Evolutionary conservation across 768 basidiomycete genomes (phyloP).

Genomic region (Leccinum imitatum): DNA sequence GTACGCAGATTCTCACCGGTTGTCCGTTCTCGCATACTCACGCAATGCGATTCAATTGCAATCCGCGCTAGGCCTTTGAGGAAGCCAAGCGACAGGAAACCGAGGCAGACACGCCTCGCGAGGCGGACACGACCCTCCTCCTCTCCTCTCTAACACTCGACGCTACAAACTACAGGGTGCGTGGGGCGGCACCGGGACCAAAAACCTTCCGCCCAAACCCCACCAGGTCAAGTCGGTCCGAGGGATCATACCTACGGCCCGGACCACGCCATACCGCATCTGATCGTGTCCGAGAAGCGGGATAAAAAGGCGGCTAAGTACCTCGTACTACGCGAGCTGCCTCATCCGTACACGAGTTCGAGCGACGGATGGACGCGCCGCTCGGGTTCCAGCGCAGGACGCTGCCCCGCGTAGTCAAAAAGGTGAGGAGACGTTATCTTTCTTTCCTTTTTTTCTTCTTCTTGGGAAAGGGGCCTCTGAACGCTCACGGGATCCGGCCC

Average conservation of each 20-base stretch:
- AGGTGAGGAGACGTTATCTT: constrained; percentile 28
- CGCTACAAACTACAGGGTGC: constrained; percentile 60
- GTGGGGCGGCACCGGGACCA: constrained; percentile 84
- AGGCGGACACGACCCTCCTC: constrained; percentile 45
- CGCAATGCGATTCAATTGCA: constrained; percentile 5
- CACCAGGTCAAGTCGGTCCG: constrained; percentile 78
- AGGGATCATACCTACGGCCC: constrained; percentile 80
- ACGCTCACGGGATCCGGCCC: background rate
- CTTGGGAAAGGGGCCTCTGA: too few relatives aligned
- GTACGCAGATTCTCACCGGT: constrained; percentile 41
- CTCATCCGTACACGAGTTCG: constrained; percentile 73
- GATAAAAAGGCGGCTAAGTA: constrained; percentile 95
- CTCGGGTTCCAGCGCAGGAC: too few relatives aligned
- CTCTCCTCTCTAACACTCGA: background rate
- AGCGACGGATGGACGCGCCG: too few relatives aligned
- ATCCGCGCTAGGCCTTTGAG: constrained; percentile 68
- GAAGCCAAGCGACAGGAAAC: constrained; percentile 81
- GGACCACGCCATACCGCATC: constrained; percentile 80
- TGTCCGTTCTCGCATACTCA: background rate
- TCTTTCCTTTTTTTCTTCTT: background rate
- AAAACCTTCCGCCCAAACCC: constrained; percentile 58
- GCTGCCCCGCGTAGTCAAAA: constrained; percentile 66
- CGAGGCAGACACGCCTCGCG: constrained; percentile 62
- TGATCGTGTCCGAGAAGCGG: constrained; percentile 94
- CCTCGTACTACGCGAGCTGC: constrained; percentile 77